A percentile compares a stretch with the other conserved stretches of the same genome.
Evolutionary conservation across 495 filamentous ascomycete genomes (phyloP).

Genomic region (Polyplosphaeria fusca): DNA sequence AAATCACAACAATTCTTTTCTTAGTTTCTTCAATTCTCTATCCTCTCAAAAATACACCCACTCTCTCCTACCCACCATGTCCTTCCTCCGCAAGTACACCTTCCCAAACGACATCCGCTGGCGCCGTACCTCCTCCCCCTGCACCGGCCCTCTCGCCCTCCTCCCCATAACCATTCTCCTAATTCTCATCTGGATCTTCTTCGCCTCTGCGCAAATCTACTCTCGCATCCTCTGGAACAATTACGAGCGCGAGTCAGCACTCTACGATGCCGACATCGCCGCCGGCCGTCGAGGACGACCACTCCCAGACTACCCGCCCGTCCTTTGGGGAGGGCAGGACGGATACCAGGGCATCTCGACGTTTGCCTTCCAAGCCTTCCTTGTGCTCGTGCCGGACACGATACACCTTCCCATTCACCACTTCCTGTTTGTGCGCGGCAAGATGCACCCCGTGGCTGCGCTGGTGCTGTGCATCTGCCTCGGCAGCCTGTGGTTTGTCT

Average conservation of each 20-base stretch:
- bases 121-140: no score
- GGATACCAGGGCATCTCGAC: not conserved
- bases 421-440: not conserved
- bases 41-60: no score
- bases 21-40: no score
- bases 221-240: not conserved
- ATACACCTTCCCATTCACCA: not conserved
- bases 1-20: no score
- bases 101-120: slow-evolving; percentile 6
- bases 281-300: not conserved
- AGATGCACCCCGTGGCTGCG: slow-evolving; percentile 1
- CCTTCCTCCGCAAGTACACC: not conserved
- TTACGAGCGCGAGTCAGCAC: not conserved
- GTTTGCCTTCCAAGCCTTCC: slow-evolving; percentile 4
- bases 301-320: not conserved
- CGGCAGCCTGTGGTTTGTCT: not conserved
- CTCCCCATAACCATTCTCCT: slow-evolving; percentile 11
- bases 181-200: slow-evolving; percentile 4
- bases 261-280: not conserved
- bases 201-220: not conserved
- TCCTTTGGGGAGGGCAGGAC: not conserved
- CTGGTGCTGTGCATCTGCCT: not conserved
- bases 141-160: slow-evolving; percentile 1
- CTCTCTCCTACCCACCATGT: no score
- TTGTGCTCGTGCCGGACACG: slow-evolving; percentile 1